A percentile compares a stretch with the other conserved stretches of the same genome.
Conservation (phyloP, 2,329 filamentous ascomycete genomes). For the Beauveria medogensis region DNA sequence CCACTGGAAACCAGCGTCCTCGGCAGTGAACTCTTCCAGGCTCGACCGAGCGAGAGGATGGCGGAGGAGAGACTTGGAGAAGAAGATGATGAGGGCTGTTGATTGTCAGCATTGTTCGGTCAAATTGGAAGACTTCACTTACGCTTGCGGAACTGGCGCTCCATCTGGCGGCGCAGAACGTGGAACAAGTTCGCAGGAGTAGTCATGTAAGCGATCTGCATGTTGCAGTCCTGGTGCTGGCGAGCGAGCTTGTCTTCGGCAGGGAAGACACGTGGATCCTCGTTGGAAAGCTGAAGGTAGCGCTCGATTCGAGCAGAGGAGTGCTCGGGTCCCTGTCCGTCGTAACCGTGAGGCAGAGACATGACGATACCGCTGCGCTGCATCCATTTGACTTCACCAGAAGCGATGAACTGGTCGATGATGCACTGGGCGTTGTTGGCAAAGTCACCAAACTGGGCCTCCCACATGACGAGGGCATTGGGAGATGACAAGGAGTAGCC, state of each 20-base stretch:
- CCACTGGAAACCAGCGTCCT: conserved; percentile 86
- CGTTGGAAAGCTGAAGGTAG: conserved; percentile 94
- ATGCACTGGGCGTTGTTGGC: conserved; percentile 99
- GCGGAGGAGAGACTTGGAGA: conserved; percentile 92
- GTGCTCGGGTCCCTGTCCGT: conserved; percentile 96
- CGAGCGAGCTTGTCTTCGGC: conserved; percentile 80
- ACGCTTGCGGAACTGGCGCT: conserved; percentile 99
- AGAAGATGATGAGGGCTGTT: conserved; percentile 87
- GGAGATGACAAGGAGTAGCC: conserved; percentile 96
- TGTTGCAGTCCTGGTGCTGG: conserved; percentile 99
- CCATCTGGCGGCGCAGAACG: conserved; percentile 91
- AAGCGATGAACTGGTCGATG: conserved; percentile 97
- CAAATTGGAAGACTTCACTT: conserved; percentile 33
- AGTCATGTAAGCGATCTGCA: conserved; percentile 98
- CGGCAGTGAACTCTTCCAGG: conserved; percentile 83
- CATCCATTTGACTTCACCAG: conserved; percentile 97
- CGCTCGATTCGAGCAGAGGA: conserved; percentile 95
- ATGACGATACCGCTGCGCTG: conserved; percentile 94
- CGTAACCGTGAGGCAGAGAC: conserved; percentile 94
- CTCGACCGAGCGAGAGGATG: conserved; percentile 85
- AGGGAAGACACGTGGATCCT: conserved; percentile 92
- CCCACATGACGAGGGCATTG: conserved; percentile 97
- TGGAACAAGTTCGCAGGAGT: conserved; percentile 94
- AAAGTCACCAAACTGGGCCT: conserved; percentile 98
- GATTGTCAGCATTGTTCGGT: background rate